Evolutionary conservation across 2,329 filamentous ascomycete genomes (phyloP), one percentile per base, ranked within the genome.

Genomic region (Ophiostoma sp.): DNA sequence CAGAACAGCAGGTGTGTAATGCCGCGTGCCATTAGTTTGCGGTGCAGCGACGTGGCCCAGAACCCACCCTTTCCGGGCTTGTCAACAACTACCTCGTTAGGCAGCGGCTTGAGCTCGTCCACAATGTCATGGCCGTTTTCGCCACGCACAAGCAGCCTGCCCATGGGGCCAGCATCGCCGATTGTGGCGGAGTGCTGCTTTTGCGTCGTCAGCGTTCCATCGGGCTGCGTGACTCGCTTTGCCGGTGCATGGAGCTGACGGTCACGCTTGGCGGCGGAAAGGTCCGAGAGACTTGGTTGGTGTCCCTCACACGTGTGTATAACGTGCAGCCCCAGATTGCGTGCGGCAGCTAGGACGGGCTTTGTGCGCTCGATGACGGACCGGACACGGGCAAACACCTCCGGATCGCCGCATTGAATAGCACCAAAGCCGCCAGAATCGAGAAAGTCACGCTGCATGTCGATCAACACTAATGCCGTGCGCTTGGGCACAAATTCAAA

Each of bases 381-480:
- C 8, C 77, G 76, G 52, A 79, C 78, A 8, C 76, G 74, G 0
- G 74, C 70, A 65, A 81, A 76, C 16, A 76, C 64, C 4, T 60
- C 49, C 3, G 67, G 73, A 18, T 79, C 75, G 73, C 81, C 81
- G 71, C 80, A 80, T 75, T 84, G 82, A 27, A 79, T 73, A 16
- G 76, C 76, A 66, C 84, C 79, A 72, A 85, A 85, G 68, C 83
- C 83, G 68, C 76, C 78, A 7, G 78, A 72, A 55, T 80, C 77
- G 73, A 77, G 73, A 76, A 79, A 85, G 75, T 85, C 83, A 68
- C 81, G 80, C 74, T 85, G 83, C 78, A 85, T 82, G 75, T 86
- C 83, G 72, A 85, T 81, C 68, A 86, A 78, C 3, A 85, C 74
- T 44, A 85, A 76, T 1, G 83, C 83, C 4, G 83, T 85, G 7